Base-by-base conservation (phyloP, 2,329 filamentous ascomycete species). In the Phaeosphaeria sp. region DNA sequence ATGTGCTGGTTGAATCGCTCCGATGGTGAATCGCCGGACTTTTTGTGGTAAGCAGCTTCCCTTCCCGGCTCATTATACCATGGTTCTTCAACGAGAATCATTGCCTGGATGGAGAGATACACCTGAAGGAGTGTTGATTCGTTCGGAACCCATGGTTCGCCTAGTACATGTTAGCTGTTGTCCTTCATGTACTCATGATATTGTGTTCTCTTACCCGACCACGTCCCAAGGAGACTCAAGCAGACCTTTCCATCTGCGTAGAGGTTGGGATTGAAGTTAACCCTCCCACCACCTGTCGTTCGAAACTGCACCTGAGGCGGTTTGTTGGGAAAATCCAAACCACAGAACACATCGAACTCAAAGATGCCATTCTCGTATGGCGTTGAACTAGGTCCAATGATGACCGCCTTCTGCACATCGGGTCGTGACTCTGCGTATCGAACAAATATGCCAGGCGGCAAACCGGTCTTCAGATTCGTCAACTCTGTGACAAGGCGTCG, bases 321-420 rank as follows among this genome's bases (percentile, higher is more conserved):
- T 0, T 25, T 51, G 1, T 69, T 59, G 0, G 84, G 83, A 54
- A 82, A 86, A 0, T 76, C 61, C 0, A 27, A 13, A 7, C 69
- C 66, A 49, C 81, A 83, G 33, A 79, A 79, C 30, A 86, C 62
- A 62, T 86, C 83, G 56, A 86, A 86, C 61, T 86, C 83, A 63
- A 85, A 86, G 3, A 86, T 64, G 0, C 84, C 84, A 43, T 82
- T 75, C 60, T 83, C 83, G 66, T 86, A 86, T 15, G 84, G 84
- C 6, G 83, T 85, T 15, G 72, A 80, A 4, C 64, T 63, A 0
- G 84, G 82, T 0, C 84, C 84, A 20, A 82, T 72, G 48, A 86
- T 83, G 22, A 84, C 55, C 20, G 79, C 68, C 65, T 84, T 85
- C 70, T 86, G 78, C n/a, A 82, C 59, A 60, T 86, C 83, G 0